These are phyloP conservation scores for Leptographium radiaticola DNA, from an alignment of 2,329 filamentous ascomycete species.

Conservation along the genomic window DNA sequence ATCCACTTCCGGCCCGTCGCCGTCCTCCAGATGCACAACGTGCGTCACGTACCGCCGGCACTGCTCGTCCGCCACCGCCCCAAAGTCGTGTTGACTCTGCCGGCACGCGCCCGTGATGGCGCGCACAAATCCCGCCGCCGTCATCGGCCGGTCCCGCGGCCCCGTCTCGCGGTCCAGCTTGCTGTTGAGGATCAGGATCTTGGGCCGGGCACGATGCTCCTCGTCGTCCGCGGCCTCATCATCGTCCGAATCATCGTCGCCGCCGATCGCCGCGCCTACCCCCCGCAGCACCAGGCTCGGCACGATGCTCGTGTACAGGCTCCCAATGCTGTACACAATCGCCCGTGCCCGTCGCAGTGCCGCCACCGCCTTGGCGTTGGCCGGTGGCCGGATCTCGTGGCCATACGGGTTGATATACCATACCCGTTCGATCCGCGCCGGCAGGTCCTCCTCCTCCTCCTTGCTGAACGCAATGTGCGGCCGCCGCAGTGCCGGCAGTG, in stretches of 20 bases:
- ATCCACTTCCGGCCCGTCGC: slow-evolving; percentile 47
- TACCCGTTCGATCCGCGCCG: slow-evolving; percentile 63
- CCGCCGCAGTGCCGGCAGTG: slow-evolving; percentile 63
- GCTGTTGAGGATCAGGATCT: slow-evolving; percentile 77
- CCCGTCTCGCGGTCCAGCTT: slow-evolving; percentile 79
- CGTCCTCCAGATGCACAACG: slow-evolving; percentile 53
- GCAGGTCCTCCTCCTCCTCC: slow-evolving; percentile 57
- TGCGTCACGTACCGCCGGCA: slow-evolving; percentile 68
- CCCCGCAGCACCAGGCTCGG: slow-evolving; percentile 69
- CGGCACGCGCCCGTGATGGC: slow-evolving; percentile 65
- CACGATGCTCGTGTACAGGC: slow-evolving; percentile 77
- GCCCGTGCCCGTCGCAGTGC: slow-evolving; percentile 52
- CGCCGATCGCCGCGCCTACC: slow-evolving; percentile 57
- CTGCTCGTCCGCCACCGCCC: slow-evolving; percentile 24
- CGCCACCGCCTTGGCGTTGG: slow-evolving; percentile 67
- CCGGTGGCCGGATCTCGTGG: slow-evolving; percentile 79
- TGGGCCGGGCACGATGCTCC: slow-evolving; percentile 24
- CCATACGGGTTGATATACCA: slow-evolving; percentile 99
- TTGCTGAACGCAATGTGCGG: slow-evolving; percentile 79
- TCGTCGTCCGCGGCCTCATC: not conserved
- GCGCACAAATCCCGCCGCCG: slow-evolving; percentile 67
- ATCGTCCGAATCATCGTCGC: slow-evolving; percentile 45
- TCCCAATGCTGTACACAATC: slow-evolving; percentile 88
- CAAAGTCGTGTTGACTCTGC: slow-evolving; percentile 43
- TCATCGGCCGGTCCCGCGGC: slow-evolving; percentile 49